Evolutionary conservation across 768 basidiomycete genomes (phyloP).

Genomic region (Phaeotremella fagi): DNA sequence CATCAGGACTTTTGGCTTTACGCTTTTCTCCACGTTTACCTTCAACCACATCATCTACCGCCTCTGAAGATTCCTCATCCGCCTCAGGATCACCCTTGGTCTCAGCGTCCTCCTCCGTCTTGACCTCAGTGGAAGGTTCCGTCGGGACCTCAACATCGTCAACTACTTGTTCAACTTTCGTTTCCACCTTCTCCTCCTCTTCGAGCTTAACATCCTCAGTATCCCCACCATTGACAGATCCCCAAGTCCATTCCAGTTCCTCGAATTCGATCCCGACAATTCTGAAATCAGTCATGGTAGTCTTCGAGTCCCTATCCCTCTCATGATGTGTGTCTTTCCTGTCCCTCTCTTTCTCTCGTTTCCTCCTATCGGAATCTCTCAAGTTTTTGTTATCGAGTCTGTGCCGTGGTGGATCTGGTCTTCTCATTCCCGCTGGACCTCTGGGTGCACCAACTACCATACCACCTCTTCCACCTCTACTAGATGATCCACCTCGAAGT

Average conservation of each 20-base stretch:
- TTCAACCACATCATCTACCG: slow-evolving; percentile 15
- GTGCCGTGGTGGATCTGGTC: background rate
- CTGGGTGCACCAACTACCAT: slow-evolving; percentile 15
- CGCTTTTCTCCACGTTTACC: slow-evolving; percentile 43
- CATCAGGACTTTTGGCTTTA: slow-evolving; percentile 46
- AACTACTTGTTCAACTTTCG: slow-evolving; percentile 26
- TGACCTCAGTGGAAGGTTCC: background rate
- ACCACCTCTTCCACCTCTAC: slow-evolving; percentile 6
- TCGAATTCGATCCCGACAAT: slow-evolving; percentile 83
- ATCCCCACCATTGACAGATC: slow-evolving; percentile 48
- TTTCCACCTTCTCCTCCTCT: slow-evolving; percentile 3
- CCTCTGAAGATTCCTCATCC: slow-evolving; percentile 2
- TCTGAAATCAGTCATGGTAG: slow-evolving; percentile 97
- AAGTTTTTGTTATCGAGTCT: background rate
- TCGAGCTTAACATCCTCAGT: background rate
- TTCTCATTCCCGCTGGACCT: slow-evolving; percentile 20
- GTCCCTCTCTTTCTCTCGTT: slow-evolving; percentile 17
- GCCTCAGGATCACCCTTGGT: slow-evolving; percentile 4
- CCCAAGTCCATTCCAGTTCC: slow-evolving; percentile 84
- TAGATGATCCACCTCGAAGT: slow-evolving; percentile 2
- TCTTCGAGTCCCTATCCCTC: slow-evolving; percentile 51
- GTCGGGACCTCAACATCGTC: slow-evolving; percentile 8
- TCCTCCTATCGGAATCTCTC: slow-evolving; percentile 9
- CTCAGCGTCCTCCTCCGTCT: slow-evolving; percentile 44
- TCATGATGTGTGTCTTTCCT: slow-evolving; percentile 9